Evolutionary conservation across 1,139 yeast genomes (phyloP).

Genomic region (Yamadazyma spencermartinsiae): DNA sequence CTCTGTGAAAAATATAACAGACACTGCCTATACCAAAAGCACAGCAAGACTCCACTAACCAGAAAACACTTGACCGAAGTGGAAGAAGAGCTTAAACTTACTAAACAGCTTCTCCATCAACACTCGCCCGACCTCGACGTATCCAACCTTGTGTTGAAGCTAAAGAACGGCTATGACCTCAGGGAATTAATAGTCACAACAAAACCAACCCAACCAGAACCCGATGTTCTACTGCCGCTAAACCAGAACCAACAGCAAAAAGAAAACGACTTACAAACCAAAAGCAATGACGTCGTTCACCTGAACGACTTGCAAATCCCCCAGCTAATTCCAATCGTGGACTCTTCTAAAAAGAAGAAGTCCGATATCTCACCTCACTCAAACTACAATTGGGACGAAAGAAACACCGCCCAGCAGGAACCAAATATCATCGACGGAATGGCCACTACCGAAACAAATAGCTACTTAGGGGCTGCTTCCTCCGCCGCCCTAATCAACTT

Average conservation of each 20-base stretch:
- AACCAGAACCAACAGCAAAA: not conserved
- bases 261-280: not conserved
- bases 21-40: constrained; percentile 20
- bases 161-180: constrained; percentile 18
- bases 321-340: constrained; percentile 11
- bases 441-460: constrained; percentile 21
- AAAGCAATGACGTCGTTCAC: not conserved
- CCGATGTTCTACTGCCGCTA: too few relatives aligned
- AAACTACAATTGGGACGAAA: constrained; percentile 19
- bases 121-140: constrained; percentile 16
- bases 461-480: constrained; percentile 21
- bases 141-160: constrained; percentile 6
- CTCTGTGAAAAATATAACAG: constrained; percentile 17
- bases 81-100: constrained; percentile 17
- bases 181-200: constrained; percentile 10
- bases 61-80: constrained; percentile 22
- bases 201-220: too few relatives aligned
- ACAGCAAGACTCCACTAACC: constrained; percentile 19
- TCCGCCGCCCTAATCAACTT: constrained; percentile 20
- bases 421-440: constrained; percentile 20
- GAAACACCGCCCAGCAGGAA: constrained; percentile 17
- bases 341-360: constrained; percentile 5
- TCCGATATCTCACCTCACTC: constrained; percentile 14
- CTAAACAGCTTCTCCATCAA: constrained; percentile 11
- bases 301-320: constrained; percentile 11